These are phyloP conservation scores for Trichoderma afroharzianum DNA, from an alignment of 2,329 filamentous ascomycete genomes.

Conservation along the genomic window DNA sequence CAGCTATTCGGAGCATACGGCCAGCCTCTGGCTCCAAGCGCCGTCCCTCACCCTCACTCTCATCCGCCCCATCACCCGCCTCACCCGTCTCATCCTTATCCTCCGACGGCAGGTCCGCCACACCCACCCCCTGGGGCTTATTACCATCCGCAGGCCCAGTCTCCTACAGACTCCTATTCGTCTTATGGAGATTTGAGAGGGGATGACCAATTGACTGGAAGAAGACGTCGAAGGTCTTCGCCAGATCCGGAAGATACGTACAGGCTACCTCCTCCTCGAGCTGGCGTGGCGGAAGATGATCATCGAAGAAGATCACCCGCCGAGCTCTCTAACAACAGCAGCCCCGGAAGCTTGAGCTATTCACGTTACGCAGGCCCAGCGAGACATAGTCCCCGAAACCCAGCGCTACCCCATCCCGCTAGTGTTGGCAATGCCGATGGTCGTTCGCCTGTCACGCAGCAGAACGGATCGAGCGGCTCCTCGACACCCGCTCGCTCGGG, in stretches of 20 bases:
- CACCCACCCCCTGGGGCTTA: conserved; percentile 35
- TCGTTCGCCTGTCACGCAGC: conserved; percentile 35
- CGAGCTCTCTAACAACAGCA: conserved; percentile 46
- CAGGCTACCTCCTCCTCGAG: conserved; percentile 44
- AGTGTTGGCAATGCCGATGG: conserved; percentile 26
- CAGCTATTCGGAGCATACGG: conserved; percentile 56
- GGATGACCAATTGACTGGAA: conserved; percentile 31
- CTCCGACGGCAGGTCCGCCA: conserved; percentile 21
- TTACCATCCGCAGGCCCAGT: conserved; percentile 40
- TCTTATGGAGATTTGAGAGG: conserved; percentile 35
- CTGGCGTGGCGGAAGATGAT: conserved; percentile 44
- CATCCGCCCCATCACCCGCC: background rate
- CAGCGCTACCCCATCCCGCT: conserved; percentile 35
- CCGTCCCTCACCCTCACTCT: conserved; percentile 23
- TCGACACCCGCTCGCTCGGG: conserved; percentile 33
- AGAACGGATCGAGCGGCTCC: conserved; percentile 35
- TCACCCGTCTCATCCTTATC: conserved; percentile 23
- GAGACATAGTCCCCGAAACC: conserved; percentile 38
- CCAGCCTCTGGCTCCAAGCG: conserved; percentile 46
- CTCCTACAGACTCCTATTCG: conserved; percentile 43
- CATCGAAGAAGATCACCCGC: conserved; percentile 49
- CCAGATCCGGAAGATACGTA: conserved; percentile 41
- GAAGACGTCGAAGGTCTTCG: conserved; percentile 36
- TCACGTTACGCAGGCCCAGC: conserved; percentile 33
- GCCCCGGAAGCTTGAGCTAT: conserved; percentile 42